phyloP scores from a whole-genome alignment of 2,329 filamentous ascomycete genomes.

The Fusarium agapanthi region DNA sequence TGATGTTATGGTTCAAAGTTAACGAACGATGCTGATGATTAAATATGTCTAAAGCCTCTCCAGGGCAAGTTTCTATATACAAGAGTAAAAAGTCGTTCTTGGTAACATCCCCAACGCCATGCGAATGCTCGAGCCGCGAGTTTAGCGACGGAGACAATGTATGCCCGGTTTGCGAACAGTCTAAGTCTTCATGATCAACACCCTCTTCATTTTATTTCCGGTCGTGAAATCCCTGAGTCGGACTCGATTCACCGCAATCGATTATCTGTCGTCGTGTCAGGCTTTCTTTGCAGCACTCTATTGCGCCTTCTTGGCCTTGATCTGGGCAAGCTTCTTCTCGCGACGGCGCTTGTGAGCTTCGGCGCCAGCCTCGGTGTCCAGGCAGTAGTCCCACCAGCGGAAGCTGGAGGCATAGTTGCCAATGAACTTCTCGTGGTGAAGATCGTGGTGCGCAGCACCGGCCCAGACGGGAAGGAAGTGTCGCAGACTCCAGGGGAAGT shows the following conservation, averaged over 20 bases:
- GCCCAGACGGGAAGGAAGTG: conserved; percentile 98
- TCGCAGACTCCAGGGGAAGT: conserved; percentile 97
- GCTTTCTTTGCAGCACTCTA: conserved; percentile 49
- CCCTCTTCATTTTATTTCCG: conserved; percentile 4
- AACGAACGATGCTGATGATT: conserved; percentile 47
- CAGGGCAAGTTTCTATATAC: conserved; percentile 43
- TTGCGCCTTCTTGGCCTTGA: conserved; percentile 73
- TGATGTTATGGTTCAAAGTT: background rate
- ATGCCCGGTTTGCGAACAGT: conserved; percentile 31
- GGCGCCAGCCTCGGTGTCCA: conserved; percentile 92
- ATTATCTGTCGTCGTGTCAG: conserved; percentile 10
- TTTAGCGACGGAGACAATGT: conserved; percentile 29
- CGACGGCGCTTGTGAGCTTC: conserved; percentile 86
- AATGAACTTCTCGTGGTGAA: conserved; percentile 98
- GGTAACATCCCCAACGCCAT: conserved; percentile 44
- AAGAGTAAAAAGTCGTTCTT: conserved; percentile 43
- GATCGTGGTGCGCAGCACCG: conserved; percentile 93
- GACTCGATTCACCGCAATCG: conserved; percentile 40
- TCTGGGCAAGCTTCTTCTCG: conserved; percentile 75
- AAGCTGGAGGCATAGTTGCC: conserved; percentile 98
- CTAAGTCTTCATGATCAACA: conserved; percentile 38
- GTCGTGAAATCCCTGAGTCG: conserved; percentile 13
- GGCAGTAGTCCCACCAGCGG: conserved; percentile 96
- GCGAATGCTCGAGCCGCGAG: conserved; percentile 39
- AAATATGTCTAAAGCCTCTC: conserved; percentile 45